Conservation (phyloP, 805 yeast species). For the Scheffersomyces coipomensis region DNA sequence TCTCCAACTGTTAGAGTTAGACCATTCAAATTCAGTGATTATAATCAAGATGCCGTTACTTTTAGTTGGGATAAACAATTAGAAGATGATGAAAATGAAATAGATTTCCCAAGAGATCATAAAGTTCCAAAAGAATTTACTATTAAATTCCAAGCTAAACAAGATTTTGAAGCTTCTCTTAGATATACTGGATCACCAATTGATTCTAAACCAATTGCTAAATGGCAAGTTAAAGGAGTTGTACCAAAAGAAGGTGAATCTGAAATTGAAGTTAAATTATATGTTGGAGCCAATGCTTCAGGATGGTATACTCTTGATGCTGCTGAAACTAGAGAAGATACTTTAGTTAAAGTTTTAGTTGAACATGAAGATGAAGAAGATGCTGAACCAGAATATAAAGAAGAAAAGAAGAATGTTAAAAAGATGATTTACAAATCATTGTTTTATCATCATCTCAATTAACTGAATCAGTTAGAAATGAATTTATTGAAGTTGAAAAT, state of each 20-base stretch:
- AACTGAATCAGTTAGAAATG: constrained; percentile 53
- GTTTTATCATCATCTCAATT: constrained; percentile 59
- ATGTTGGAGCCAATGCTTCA: constrained; percentile 95
- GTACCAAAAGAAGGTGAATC: constrained; percentile 73
- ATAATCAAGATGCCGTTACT: constrained; percentile 87
- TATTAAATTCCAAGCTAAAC: constrained; percentile 88
- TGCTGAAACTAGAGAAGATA: constrained; percentile 93
- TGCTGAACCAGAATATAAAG: constrained; percentile 56
- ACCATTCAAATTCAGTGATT: constrained; percentile 97
- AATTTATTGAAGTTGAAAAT: constrained; percentile 77
- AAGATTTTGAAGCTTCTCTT: constrained; percentile 85
- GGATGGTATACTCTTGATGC: constrained; percentile 92
- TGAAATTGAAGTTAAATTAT: constrained; percentile 81
- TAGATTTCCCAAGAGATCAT: constrained; percentile 82
- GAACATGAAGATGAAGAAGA: constrained; percentile 56
- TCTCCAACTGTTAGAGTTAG: constrained; percentile 98
- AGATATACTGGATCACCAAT: constrained; percentile 80
- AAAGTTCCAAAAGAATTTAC: constrained; percentile 92
- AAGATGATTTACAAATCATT: constrained; percentile 69
- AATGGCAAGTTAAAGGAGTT: constrained; percentile 87
- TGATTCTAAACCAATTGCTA: constrained; percentile 70
- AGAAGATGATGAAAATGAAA: constrained; percentile 86
- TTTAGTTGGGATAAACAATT: constrained; percentile 93
- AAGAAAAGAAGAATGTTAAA: constrained; percentile 91
- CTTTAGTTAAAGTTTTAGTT: constrained; percentile 82